Percentiles rank a stretch among this genome's conserved stretches.
Evolutionary conservation across 2,329 filamentous ascomycete genomes (phyloP).

Genomic region (Colletotrichum sp.): DNA sequence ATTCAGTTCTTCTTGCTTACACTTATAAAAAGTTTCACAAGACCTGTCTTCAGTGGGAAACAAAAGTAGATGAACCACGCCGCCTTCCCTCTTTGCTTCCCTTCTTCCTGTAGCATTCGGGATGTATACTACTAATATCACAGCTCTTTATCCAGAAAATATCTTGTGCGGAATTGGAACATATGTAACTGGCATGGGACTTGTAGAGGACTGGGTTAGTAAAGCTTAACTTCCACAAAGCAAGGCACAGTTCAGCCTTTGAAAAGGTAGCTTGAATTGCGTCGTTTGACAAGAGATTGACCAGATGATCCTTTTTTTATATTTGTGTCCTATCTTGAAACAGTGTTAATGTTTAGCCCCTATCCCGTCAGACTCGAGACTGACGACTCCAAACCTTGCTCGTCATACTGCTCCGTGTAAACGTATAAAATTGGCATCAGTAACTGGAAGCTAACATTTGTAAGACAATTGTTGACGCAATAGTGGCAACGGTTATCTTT

Average conservation of each 20-base stretch:
- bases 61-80: not conserved
- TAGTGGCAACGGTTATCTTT: no score
- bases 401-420: not conserved
- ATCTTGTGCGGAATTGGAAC: no score
- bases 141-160: no score
- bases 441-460: no score
- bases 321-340: no score
- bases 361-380: not conserved
- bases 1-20: not conserved
- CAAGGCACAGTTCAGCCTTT: not conserved
- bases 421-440: not conserved
- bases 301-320: no score
- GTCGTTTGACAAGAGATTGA: rapidly evolving
- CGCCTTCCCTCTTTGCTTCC: not conserved
- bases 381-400: not conserved
- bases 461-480: no score
- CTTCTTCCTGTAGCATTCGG: not conserved
- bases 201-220: not conserved
- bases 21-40: not conserved
- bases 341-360: not conserved
- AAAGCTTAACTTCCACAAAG: not conserved
- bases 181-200: not conserved
- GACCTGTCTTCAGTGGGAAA: no score
- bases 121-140: not conserved
- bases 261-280: not conserved